phyloP scores from a whole-genome alignment of 2,329 filamentous ascomycete species.

The Hypoxylon sp. region DNA sequence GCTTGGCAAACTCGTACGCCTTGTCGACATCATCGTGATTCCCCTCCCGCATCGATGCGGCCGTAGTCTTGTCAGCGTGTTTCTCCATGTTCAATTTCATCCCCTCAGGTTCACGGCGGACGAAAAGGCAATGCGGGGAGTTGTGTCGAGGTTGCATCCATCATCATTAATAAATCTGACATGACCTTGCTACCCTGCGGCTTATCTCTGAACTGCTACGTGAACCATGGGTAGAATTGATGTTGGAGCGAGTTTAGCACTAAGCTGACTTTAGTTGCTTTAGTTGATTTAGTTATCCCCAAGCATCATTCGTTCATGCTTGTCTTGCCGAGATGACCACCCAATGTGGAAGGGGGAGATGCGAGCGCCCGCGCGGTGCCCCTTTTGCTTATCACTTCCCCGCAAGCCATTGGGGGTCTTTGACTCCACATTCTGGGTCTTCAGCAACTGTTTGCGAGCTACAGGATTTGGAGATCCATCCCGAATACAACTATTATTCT shows the following conservation, averaged over 20 bases:
- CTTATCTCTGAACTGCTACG: constrained; percentile 23
- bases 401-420: background rate
- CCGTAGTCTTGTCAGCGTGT: constrained; percentile 23
- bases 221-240: constrained; percentile 9
- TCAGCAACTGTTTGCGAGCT: constrained; percentile 10
- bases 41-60: constrained; percentile 31
- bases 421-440: constrained; percentile 2
- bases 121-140: constrained; percentile 3
- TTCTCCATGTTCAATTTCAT: constrained; percentile 35
- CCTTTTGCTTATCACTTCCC: constrained; percentile 19
- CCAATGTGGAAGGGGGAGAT: constrained; percentile 6
- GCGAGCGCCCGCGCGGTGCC: constrained; percentile 24
- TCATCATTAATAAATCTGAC: constrained; percentile 29
- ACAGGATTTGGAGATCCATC: constrained; percentile 4
- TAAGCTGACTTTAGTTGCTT: constrained; percentile 9
- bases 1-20: constrained; percentile 43
- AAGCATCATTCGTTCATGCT: constrained; percentile 12
- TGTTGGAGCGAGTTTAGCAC: constrained; percentile 25
- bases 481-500: constrained; percentile 6
- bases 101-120: constrained; percentile 4
- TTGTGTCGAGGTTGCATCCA: constrained; percentile 30
- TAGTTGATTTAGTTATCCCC: constrained; percentile 17
- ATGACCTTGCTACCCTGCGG: background rate
- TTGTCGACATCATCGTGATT: constrained; percentile 38
- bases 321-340: constrained; percentile 20